phyloP scores from a whole-genome alignment of 2,329 filamentous ascomycete species.

The Exserohilum turcica region DNA sequence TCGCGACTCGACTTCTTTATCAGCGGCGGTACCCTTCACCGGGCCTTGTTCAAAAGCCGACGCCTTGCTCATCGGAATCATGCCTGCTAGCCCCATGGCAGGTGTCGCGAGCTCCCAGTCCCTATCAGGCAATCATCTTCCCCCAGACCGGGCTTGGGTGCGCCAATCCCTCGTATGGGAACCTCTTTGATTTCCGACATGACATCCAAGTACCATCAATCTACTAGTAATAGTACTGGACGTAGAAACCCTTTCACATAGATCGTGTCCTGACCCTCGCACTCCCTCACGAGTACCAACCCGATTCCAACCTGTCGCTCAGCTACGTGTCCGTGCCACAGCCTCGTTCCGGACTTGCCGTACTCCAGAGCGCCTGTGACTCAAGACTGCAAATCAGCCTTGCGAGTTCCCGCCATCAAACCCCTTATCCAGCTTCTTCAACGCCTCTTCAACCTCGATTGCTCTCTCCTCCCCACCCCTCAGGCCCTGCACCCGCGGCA shows the following conservation, averaged over 20 bases:
- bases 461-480: conserved; percentile 50
- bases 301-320: background rate
- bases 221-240: too few species aligned
- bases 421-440: conserved; percentile 53
- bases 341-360: background rate
- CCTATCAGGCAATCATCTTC: background rate
- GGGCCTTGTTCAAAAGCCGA: background rate
- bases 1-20: background rate
- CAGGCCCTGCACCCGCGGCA: conserved; percentile 49
- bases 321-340: background rate
- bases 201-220: too few species aligned
- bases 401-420: conserved; percentile 35
- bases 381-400: background rate
- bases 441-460: conserved; percentile 42
- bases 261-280: background rate
- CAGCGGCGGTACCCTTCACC: background rate
- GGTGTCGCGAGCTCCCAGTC: background rate
- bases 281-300: background rate
- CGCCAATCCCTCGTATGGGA: background rate
- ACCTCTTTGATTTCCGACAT: background rate
- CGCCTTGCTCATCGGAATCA: background rate
- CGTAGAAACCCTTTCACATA: background rate
- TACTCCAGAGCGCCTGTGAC: too few species aligned
- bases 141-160: background rate
- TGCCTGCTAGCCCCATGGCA: conserved; percentile 1